A percentile compares a stretch with the other conserved stretches of the same genome.
Conservation (phyloP, 2,329 filamentous ascomycete species). For the Aquanectria penicillioides region DNA sequence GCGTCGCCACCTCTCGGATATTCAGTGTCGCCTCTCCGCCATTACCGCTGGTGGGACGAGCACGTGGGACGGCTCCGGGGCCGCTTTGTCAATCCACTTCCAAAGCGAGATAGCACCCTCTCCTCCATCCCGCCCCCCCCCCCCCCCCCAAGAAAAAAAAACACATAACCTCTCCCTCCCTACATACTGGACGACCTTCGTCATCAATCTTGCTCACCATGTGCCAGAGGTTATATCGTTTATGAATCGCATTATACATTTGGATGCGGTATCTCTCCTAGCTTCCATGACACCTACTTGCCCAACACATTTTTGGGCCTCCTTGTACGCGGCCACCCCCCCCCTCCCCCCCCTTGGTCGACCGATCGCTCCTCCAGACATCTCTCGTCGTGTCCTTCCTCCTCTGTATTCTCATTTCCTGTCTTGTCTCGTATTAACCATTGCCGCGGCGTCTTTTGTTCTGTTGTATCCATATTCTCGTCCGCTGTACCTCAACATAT, state of each 20-base stretch:
- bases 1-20: not conserved
- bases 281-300: not conserved
- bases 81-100: not conserved
- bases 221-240: too few species aligned
- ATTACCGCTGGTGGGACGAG: slow-evolving; percentile 11
- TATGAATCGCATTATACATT: slow-evolving; percentile 21
- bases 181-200: too few species aligned
- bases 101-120: too few species aligned
- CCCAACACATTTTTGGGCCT: slow-evolving; percentile 1
- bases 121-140: too few species aligned
- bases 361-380: not conserved
- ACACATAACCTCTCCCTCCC: too few species aligned
- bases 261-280: not conserved
- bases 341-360: not conserved
- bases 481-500: not conserved
- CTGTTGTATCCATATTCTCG: slow-evolving; percentile 15
- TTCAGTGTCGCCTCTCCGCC: not conserved
- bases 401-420: slow-evolving; percentile 1
- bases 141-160: too few species aligned
- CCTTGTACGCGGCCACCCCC: not conserved
- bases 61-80: not conserved
- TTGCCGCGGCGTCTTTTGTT: slow-evolving; percentile 8
- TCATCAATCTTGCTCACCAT: not conserved
- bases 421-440: slow-evolving; percentile 14
- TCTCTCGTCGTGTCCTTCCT: not conserved